Percentiles rank a stretch among this genome's conserved stretches.
Evolutionary conservation across 129 eudicot genomes (phyloP).

Genomic region (Pseudognaphalium luteoalbum): DNA sequence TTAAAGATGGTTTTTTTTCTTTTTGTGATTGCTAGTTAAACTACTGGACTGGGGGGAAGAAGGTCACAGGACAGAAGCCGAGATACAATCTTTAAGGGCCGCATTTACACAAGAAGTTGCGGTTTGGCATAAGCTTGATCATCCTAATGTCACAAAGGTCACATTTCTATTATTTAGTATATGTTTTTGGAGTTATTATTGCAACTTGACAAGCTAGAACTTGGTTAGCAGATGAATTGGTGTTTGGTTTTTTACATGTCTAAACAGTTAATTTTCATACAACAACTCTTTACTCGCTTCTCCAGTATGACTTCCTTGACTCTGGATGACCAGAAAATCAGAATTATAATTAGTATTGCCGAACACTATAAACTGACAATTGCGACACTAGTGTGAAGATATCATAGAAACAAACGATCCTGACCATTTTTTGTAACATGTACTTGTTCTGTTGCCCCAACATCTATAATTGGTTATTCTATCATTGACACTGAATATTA

Average conservation of each 20-base stretch:
- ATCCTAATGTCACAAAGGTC: conserved; percentile 93
- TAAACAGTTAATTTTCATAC: background rate
- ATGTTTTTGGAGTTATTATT: background rate
- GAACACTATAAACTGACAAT: conserved; percentile 2
- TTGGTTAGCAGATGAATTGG: background rate
- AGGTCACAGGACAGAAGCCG: conserved; percentile 87
- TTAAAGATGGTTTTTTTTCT: background rate
- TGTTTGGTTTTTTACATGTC: background rate
- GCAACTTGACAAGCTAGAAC: background rate
- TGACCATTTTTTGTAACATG: background rate
- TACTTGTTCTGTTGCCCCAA: background rate
- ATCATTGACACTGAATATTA: background rate
- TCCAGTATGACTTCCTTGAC: background rate
- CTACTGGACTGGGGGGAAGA: conserved; percentile 95
- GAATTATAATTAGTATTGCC: background rate
- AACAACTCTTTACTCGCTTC: background rate
- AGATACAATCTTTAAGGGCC: conserved; percentile 69
- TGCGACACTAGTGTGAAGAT: background rate
- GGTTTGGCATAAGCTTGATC: conserved; percentile 93
- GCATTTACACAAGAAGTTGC: conserved; percentile 95
- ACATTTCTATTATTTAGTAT: background rate
- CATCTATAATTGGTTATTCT: background rate
- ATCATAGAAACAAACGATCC: background rate
- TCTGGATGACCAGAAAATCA: background rate
- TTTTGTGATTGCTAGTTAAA: conserved; percentile 52